Conservation (phyloP, 192 early-diverging fungal genomes). For the Chytriomyces sp. region DNA sequence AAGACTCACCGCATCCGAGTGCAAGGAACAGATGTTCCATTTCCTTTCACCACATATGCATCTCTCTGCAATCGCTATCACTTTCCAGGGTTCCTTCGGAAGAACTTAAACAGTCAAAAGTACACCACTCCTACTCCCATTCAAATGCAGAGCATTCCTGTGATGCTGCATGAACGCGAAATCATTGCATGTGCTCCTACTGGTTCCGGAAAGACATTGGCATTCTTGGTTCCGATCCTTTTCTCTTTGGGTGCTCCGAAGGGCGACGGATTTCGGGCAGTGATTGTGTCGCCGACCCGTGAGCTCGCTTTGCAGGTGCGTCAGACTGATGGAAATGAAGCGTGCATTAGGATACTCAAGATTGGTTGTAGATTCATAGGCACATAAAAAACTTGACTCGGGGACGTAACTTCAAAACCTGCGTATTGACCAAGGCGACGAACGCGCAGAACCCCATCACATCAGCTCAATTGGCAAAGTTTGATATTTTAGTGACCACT, state of each 20-base stretch:
- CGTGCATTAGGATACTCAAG: too few relatives aligned
- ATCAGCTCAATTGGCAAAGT: slow-evolving; percentile 69
- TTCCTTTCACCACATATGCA: slow-evolving; percentile 79
- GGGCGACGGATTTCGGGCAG: slow-evolving; percentile 75
- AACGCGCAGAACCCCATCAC: slow-evolving; percentile 67
- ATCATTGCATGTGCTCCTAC: slow-evolving; percentile 96
- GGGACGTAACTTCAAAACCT: slow-evolving; percentile 77
- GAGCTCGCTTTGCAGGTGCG: slow-evolving; percentile 83
- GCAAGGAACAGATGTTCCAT: slow-evolving; percentile 83
- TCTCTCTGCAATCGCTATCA: slow-evolving; percentile 70
- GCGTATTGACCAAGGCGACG: slow-evolving; percentile 83
- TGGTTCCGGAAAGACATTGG: slow-evolving; percentile 97
- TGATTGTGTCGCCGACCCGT: slow-evolving; percentile 91
- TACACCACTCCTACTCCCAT: slow-evolving; percentile 85
- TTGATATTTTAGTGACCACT: slow-evolving; percentile 91
- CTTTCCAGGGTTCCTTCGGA: slow-evolving; percentile 69
- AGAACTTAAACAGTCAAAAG: slow-evolving; percentile 68
- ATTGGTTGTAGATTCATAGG: slow-evolving; percentile 73
- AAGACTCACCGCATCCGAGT: slow-evolving; percentile 79
- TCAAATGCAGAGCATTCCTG: slow-evolving; percentile 92
- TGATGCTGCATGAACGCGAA: slow-evolving; percentile 89
- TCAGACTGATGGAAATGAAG: too few relatives aligned
- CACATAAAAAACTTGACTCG: slow-evolving; percentile 74
- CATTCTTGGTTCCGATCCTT: slow-evolving; percentile 89
- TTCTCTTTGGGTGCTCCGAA: slow-evolving; percentile 81